Conservation (phyloP, 177 flowering plant species). For the Vitis hybrid region DNA sequence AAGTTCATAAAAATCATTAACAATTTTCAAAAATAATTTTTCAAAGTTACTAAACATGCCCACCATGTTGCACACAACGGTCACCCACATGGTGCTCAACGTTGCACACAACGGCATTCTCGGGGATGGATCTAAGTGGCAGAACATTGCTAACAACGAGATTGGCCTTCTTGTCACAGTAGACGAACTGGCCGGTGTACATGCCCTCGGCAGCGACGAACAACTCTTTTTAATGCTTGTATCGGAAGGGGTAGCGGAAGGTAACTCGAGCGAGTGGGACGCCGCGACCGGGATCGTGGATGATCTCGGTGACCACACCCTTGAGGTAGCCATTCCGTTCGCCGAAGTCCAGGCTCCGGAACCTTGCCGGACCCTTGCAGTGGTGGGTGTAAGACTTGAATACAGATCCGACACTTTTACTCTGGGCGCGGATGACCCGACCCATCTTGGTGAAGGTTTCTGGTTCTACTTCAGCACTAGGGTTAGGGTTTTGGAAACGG, state of each 20-base stretch:
- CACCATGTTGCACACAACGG: too few species aligned
- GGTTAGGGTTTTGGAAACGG: too few species aligned
- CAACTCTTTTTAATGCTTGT: too few species aligned
- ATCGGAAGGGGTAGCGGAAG: too few species aligned
- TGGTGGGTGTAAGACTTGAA: background rate
- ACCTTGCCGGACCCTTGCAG: background rate
- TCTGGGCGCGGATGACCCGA: background rate
- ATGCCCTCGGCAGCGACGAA: too few species aligned
- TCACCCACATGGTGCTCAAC: background rate
- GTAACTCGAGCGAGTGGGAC: too few species aligned
- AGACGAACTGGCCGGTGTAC: background rate
- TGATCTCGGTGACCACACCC: conserved; percentile 1
- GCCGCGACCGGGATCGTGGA: background rate
- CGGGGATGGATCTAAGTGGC: background rate
- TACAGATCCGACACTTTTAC: background rate
- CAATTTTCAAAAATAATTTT: too few species aligned
- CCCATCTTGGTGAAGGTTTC: background rate
- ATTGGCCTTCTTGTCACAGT: background rate
- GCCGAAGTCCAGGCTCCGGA: conserved; percentile 2
- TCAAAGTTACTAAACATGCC: too few species aligned
- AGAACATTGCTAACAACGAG: background rate
- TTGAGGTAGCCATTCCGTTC: background rate
- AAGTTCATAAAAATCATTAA: too few species aligned
- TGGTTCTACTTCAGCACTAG: too few species aligned
- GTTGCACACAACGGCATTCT: background rate